A percentile compares a stretch with the other conserved stretches of the same genome.
phyloP scores from a whole-genome alignment of 2,329 filamentous ascomycete species.

The Xylariaceae sp. region DNA sequence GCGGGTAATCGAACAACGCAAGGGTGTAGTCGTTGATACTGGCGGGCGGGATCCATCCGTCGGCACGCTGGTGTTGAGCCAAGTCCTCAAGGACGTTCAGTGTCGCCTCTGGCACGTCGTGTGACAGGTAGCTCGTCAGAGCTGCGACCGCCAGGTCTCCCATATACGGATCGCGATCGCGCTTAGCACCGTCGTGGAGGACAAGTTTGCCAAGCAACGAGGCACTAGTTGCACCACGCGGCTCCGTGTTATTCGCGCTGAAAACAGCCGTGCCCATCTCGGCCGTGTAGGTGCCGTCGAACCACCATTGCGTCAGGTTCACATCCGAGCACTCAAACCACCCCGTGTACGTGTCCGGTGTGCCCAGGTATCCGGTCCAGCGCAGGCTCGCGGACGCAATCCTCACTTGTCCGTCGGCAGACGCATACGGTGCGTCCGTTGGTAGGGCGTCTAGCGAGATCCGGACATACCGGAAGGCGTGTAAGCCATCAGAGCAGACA shows the following conservation, averaged over 20 bases:
- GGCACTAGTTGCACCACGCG: constrained; percentile 50
- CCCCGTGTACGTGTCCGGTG: constrained; percentile 54
- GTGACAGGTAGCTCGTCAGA: constrained; percentile 55
- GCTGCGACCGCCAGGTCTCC: constrained; percentile 58
- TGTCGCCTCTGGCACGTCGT: constrained; percentile 48
- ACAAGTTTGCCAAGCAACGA: constrained; percentile 53
- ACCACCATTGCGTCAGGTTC: constrained; percentile 58
- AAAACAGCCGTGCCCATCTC: constrained; percentile 56
- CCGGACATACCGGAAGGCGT: constrained; percentile 59
- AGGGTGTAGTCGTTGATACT: constrained; percentile 58
- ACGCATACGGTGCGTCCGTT: constrained; percentile 52
- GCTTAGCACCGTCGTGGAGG: constrained; percentile 56
- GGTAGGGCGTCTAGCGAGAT: constrained; percentile 53
- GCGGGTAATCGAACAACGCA: constrained; percentile 56
- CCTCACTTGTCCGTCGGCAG: constrained; percentile 48
- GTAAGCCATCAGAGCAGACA: constrained; percentile 58
- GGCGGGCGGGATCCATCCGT: constrained; percentile 61
- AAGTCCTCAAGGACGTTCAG: constrained; percentile 57
- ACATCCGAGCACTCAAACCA: constrained; percentile 59
- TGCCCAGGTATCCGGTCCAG: constrained; percentile 54
- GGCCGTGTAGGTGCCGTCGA: constrained; percentile 58
- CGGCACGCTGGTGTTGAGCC: constrained; percentile 53
- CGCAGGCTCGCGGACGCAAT: constrained; percentile 51
- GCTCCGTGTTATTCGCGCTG: constrained; percentile 54
- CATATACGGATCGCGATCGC: constrained; percentile 59